phyloP scores from a whole-genome alignment of 345 rosid species.

The Salix arbutifolia region DNA sequence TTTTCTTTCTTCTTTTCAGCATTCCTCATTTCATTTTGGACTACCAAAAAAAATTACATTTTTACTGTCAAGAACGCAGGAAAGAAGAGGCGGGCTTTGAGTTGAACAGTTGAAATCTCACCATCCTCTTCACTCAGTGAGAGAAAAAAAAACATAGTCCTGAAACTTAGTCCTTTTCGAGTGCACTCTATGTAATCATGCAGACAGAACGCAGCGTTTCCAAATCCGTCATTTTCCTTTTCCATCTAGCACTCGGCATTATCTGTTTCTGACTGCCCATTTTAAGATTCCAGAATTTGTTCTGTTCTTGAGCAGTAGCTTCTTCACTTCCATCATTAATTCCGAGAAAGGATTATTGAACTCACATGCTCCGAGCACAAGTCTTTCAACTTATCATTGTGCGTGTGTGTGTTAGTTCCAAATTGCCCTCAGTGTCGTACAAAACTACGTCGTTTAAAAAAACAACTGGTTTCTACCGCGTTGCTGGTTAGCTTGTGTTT shows the following conservation, averaged over 20 bases:
- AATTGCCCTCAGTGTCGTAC: background rate
- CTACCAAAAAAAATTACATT: too few relatives aligned
- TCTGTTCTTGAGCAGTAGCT: background rate
- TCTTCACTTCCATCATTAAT: background rate
- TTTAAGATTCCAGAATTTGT: background rate
- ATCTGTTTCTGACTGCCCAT: background rate
- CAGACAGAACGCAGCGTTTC: slow-evolving; percentile 1
- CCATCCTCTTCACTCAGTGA: background rate
- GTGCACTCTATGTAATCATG: slow-evolving; percentile 8
- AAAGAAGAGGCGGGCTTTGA: background rate
- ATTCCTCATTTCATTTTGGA: too few relatives aligned
- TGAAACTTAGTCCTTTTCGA: background rate
- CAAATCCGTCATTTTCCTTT: background rate
- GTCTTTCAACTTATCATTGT: background rate
- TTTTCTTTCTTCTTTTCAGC: too few relatives aligned
- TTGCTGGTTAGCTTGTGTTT: too few relatives aligned
- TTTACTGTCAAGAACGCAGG: background rate
- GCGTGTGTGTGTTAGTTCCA: background rate
- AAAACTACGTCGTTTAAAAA: too few relatives aligned
- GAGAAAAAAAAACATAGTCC: background rate
- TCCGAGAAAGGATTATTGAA: background rate
- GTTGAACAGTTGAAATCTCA: slow-evolving; percentile 3
- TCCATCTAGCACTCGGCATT: background rate
- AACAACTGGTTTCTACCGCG: too few relatives aligned
- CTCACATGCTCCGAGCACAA: background rate